Evolutionary conservation across 164 flowering plant species (phyloP).

Genomic region (Warburgia ugandensis): DNA sequence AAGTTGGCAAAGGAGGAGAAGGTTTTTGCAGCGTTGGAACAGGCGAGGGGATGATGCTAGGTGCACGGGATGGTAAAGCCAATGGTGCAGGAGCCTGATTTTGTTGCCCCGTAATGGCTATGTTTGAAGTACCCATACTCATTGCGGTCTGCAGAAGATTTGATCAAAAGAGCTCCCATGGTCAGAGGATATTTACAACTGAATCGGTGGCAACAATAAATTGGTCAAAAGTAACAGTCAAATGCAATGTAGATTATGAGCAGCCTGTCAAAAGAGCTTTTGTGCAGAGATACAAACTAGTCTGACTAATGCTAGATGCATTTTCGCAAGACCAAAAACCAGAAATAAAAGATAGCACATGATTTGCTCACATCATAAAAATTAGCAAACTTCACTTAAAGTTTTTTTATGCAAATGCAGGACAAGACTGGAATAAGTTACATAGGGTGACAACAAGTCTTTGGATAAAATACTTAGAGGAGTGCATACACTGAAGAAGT

Average conservation of each 20-base stretch:
- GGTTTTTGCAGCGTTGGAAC: slow-evolving; percentile 34
- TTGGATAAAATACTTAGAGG: neutral
- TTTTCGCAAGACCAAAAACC: neutral
- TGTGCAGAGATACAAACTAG: no score
- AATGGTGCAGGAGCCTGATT: slow-evolving; percentile 13
- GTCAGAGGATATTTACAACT: neutral
- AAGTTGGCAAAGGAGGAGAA: slow-evolving; percentile 33
- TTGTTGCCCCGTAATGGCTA: slow-evolving; percentile 10
- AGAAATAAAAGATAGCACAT: no score
- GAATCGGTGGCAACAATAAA: no score
- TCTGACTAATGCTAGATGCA: neutral
- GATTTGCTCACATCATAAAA: no score
- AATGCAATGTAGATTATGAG: no score
- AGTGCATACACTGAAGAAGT: slow-evolving; percentile 74
- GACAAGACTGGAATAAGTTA: neutral
- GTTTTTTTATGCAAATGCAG: neutral
- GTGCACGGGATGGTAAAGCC: slow-evolving; percentile 27
- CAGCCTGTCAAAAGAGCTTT: no score
- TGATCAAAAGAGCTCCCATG: neutral
- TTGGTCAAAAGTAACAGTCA: no score
- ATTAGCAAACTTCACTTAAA: no score
- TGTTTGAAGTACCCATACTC: slow-evolving; percentile 24
- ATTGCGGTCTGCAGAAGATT: slow-evolving; percentile 20
- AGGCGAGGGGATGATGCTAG: slow-evolving; percentile 22
- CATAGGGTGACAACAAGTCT: slow-evolving; percentile 1